phyloP scores from a whole-genome alignment of 192 early-diverging fungal genomes.

The Dimargaris cristalligena region DNA sequence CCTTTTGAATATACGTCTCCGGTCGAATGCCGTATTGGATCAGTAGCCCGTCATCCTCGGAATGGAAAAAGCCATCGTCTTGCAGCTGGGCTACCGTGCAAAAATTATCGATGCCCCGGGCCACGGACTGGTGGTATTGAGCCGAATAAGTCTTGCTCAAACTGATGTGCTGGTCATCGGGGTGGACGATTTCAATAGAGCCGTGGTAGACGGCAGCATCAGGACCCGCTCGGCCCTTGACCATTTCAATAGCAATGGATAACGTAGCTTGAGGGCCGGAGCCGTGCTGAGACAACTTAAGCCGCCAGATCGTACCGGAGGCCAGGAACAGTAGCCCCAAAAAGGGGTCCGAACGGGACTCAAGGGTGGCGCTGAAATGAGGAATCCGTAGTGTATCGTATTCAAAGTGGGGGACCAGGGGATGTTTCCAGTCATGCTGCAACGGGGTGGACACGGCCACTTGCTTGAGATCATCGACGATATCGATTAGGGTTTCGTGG shows the following conservation, averaged over 20 bases:
- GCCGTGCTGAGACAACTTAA: not conserved
- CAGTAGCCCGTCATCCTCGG: not conserved
- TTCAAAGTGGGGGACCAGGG: not conserved
- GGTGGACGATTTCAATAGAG: not conserved
- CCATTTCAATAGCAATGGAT: conserved; percentile 3
- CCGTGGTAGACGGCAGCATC: not conserved
- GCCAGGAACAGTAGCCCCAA: conserved; percentile 5
- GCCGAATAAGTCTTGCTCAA: not conserved
- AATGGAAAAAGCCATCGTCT: conserved; percentile 7
- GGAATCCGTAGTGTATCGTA: conserved; percentile 6
- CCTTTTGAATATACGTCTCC: not conserved
- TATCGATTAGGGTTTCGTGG: not conserved
- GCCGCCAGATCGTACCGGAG: conserved; percentile 6
- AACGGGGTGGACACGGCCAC: not conserved
- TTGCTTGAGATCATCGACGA: not conserved
- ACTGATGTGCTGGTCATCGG: not conserved
- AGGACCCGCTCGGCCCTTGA: not conserved
- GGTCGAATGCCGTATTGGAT: conserved; percentile 3
- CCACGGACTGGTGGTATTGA: not conserved
- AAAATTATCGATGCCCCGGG: not conserved
- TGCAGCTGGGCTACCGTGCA: no score
- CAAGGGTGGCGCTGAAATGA: not conserved
- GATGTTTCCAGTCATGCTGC: not conserved
- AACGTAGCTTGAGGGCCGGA: not conserved
- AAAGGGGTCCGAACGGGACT: not conserved